phyloP scores from a whole-genome alignment of 805 yeast species.

The Metschnikowia lunata region DNA sequence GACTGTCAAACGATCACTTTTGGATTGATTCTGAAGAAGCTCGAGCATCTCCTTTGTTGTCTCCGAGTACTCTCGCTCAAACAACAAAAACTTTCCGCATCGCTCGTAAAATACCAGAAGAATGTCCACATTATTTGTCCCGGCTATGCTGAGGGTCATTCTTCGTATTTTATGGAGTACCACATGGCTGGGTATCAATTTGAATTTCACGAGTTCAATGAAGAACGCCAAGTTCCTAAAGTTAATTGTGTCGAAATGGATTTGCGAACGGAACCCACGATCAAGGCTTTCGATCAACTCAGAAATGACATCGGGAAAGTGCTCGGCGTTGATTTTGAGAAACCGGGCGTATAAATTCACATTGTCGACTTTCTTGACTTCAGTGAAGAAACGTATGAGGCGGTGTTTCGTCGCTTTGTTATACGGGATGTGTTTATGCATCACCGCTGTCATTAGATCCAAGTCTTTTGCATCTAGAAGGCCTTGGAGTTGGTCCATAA shows the following conservation, averaged over 20 bases:
- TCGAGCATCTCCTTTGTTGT: constrained; percentile 62
- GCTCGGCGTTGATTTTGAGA: constrained; percentile 52
- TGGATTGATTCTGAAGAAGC: constrained; percentile 47
- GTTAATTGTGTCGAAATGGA: constrained; percentile 48
- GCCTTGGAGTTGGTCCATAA: constrained; percentile 40
- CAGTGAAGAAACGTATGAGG: constrained; percentile 49
- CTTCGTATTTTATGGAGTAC: constrained; percentile 69
- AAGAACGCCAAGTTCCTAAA: constrained; percentile 59
- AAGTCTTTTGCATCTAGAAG: constrained; percentile 45
- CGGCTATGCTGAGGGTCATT: constrained; percentile 47
- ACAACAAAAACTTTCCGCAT: constrained; percentile 62
- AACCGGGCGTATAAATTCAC: constrained; percentile 59
- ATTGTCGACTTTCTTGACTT: constrained; percentile 42
- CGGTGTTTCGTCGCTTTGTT: constrained; percentile 71
- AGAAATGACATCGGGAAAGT: constrained; percentile 47
- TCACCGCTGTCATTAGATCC: constrained; percentile 44
- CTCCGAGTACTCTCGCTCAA: constrained; percentile 50
- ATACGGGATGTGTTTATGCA: constrained; percentile 49
- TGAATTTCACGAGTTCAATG: constrained; percentile 73
- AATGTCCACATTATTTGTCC: constrained; percentile 62
- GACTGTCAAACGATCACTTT: constrained; percentile 45
- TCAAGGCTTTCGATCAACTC: constrained; percentile 55
- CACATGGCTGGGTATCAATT: constrained; percentile 63
- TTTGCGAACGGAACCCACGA: constrained; percentile 54
- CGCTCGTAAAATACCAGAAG: constrained; percentile 67